Conservation (phyloP, 371 early-diverging fungal genomes). For the Rhizomucor miehei region DNA sequence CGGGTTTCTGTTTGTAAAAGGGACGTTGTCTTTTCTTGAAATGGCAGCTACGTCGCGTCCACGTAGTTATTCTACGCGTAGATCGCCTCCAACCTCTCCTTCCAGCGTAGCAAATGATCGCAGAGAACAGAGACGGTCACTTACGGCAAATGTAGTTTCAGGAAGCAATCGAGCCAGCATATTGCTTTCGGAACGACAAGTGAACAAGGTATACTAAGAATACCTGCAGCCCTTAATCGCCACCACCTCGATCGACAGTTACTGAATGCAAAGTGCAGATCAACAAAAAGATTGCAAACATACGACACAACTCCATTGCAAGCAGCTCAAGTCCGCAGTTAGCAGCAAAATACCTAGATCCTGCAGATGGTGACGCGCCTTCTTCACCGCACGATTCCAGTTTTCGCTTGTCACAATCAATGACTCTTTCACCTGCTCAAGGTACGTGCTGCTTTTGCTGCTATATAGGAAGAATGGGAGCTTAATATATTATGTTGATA, state of each 20-base stretch:
- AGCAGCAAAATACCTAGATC: conserved; percentile 8
- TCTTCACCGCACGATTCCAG: conserved; percentile 5
- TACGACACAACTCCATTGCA: conserved; percentile 27
- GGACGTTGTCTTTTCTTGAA: background rate
- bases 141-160: conserved; percentile 7
- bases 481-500: background rate
- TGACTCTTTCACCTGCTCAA: conserved; percentile 3
- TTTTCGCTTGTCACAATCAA: background rate
- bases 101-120: conserved; percentile 6
- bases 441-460: background rate
- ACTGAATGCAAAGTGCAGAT: conserved; percentile 18
- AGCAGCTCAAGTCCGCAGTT: conserved; percentile 13
- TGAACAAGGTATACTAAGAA: conserved; percentile 37
- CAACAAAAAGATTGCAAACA: conserved; percentile 34
- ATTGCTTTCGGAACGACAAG: conserved; percentile 36
- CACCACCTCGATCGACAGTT: background rate
- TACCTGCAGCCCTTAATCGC: background rate
- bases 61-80: conserved; percentile 18
- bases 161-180: conserved; percentile 15
- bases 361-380: conserved; percentile 6
- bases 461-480: background rate
- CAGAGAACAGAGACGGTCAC: conserved; percentile 10
- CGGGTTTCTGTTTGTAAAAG: too few relatives aligned
- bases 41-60: conserved; percentile 24
- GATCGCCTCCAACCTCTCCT: conserved; percentile 18